Conservation (phyloP, 768 basidiomycete genomes). For the Pleurotus eryngii region DNA sequence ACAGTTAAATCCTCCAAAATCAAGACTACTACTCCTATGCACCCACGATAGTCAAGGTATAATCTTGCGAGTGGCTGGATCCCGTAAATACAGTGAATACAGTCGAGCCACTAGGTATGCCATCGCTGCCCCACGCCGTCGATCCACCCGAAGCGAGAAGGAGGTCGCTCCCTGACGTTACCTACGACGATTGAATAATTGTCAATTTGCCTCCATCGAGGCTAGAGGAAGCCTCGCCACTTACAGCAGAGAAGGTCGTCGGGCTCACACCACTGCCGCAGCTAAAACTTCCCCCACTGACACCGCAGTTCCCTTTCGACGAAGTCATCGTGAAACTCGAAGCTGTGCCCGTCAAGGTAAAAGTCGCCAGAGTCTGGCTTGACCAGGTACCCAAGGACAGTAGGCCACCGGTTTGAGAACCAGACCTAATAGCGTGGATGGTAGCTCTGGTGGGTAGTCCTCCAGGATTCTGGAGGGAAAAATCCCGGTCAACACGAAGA, state of each 20-base stretch:
- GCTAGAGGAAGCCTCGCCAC: conserved; percentile 17
- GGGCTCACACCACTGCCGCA: conserved; percentile 51
- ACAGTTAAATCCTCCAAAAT: not conserved
- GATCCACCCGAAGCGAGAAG: conserved; percentile 49
- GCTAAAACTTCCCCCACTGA: conserved; percentile 39
- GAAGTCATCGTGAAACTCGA: conserved; percentile 55
- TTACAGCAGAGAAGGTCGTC: conserved; percentile 50
- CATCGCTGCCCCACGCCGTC: conserved; percentile 47
- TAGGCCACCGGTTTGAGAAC: conserved; percentile 44
- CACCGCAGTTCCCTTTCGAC: conserved; percentile 56
- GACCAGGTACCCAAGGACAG: conserved; percentile 58
- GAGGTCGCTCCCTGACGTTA: conserved; percentile 42
- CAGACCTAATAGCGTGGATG: conserved; percentile 37
- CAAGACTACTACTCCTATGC: conserved; percentile 15
- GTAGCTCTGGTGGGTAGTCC: conserved; percentile 44
- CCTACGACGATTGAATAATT: conserved; percentile 24
- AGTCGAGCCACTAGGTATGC: conserved; percentile 47
- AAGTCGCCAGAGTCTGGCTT: conserved; percentile 57
- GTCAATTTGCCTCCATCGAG: conserved; percentile 1
- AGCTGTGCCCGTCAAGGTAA: conserved; percentile 43
- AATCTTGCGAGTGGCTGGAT: conserved; percentile 27
- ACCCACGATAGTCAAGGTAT: conserved; percentile 35
- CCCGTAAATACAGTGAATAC: conserved; percentile 38
- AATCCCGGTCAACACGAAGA: not conserved
- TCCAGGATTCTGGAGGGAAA: conserved; percentile 15